Conservation (phyloP, 2,329 filamentous ascomycete species). For the Mollisia scopiformis region DNA sequence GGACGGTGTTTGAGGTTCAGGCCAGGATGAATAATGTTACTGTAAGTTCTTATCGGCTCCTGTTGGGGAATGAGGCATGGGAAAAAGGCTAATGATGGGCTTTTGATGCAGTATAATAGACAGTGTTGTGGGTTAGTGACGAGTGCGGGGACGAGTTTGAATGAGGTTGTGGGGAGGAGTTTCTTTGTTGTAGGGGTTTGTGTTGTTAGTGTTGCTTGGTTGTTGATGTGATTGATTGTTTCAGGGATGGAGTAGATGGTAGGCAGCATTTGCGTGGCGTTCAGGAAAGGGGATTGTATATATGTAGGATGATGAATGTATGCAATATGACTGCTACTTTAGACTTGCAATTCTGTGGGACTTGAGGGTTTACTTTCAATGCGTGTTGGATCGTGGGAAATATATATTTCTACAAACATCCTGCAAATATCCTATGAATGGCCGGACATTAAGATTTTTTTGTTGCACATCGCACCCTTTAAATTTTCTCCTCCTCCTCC, state of each 20-base stretch:
- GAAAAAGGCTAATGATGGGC: too few species aligned
- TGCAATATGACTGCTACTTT: too few species aligned
- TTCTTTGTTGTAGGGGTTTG: constrained; percentile 13
- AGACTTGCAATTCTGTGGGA: too few species aligned
- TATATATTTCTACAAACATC: too few species aligned
- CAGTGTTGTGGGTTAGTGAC: constrained; percentile 57
- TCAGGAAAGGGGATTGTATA: neutral
- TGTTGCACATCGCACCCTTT: too few species aligned
- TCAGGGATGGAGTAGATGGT: neutral
- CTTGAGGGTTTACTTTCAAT: too few species aligned
- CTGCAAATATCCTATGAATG: too few species aligned
- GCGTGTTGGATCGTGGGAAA: too few species aligned
- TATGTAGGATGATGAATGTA: too few species aligned
- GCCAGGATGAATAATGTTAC: constrained; percentile 70
- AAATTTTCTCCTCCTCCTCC: too few species aligned
- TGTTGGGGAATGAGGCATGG: too few species aligned
- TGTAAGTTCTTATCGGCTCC: neutral
- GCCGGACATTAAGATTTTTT: too few species aligned
- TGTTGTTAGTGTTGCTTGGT: constrained; percentile 5
- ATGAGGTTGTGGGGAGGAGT: constrained; percentile 16
- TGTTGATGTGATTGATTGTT: constrained; percentile 9
- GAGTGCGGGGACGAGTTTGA: constrained; percentile 27
- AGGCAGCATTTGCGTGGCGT: neutral
- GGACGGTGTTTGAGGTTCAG: constrained; percentile 78
- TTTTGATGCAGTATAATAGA: constrained; percentile 24